Conservation (phyloP, 441 rosid species). For the Syzygium syzygioides region DNA sequence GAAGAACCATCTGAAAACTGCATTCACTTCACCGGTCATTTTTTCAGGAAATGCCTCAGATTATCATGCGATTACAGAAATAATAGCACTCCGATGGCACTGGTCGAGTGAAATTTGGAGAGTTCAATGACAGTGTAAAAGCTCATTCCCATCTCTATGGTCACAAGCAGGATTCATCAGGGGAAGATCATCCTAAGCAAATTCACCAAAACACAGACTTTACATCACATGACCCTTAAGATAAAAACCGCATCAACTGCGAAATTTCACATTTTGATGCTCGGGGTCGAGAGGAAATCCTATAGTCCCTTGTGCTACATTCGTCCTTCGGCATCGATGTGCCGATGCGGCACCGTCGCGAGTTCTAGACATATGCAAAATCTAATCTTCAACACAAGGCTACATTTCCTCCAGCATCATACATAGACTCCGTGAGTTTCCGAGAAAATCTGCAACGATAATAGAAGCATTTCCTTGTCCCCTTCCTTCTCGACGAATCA, state of each 20-base stretch:
- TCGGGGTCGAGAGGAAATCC: not conserved
- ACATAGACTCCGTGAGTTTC: too few relatives aligned
- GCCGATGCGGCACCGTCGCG: not conserved
- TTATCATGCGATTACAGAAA: not conserved
- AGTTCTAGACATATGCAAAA: not conserved
- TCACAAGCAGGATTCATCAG: not conserved
- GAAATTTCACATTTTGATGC: not conserved
- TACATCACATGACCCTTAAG: not conserved
- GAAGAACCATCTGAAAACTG: slow-evolving; percentile 74
- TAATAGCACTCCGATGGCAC: not conserved
- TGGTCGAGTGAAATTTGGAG: not conserved
- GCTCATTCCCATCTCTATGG: not conserved
- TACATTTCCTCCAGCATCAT: not conserved
- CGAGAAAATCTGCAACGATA: too few relatives aligned
- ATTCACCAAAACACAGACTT: not conserved
- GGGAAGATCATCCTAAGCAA: not conserved
- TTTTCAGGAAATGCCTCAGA: not conserved
- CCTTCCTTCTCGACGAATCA: not conserved
- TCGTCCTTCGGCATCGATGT: too few relatives aligned
- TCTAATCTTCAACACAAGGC: not conserved
- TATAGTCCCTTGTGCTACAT: not conserved
- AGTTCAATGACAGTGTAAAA: not conserved
- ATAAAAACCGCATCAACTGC: not conserved
- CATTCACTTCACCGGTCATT: slow-evolving; percentile 4
- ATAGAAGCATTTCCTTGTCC: not conserved